Percentiles rank a stretch among this genome's conserved stretches.
Conservation (phyloP, 305 asterid genomes). For the Fraxinus velutina region DNA sequence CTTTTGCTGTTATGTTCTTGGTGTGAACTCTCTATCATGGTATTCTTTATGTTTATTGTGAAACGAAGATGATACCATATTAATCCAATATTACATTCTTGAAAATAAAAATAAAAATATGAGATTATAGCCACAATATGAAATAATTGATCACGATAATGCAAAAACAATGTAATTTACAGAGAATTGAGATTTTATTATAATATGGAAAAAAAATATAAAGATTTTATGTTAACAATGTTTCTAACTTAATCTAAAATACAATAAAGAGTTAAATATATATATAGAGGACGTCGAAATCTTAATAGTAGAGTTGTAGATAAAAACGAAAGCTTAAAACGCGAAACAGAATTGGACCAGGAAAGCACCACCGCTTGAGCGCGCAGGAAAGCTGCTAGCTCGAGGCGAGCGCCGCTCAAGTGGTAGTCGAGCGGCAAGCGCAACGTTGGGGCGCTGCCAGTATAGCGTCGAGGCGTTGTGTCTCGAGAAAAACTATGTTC, state of each 20-base stretch:
- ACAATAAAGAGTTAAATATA: not conserved
- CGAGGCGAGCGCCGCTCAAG: not conserved
- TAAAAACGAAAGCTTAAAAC: too few relatives aligned
- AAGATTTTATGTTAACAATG: too few relatives aligned
- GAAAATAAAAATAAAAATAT: too few relatives aligned
- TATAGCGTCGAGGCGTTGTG: not conserved
- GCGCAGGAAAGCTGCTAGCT: not conserved
- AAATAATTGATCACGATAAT: not conserved
- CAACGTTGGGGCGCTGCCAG: too few relatives aligned
- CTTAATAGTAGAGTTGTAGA: too few relatives aligned
- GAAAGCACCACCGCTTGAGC: too few relatives aligned
- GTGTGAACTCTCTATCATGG: not conserved
- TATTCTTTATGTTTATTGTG: not conserved
- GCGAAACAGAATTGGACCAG: too few relatives aligned
- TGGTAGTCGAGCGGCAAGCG: not conserved
- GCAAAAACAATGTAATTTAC: not conserved
- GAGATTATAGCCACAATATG: not conserved
- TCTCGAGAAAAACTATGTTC: not conserved
- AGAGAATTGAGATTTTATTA: too few relatives aligned
- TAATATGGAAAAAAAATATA: too few relatives aligned
- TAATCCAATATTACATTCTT: not conserved
- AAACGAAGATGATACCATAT: not conserved
- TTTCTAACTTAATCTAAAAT: too few relatives aligned
- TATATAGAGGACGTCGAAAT: not conserved
- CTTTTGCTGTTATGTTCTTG: not conserved